phyloP scores from a whole-genome alignment of 2,329 filamentous ascomycete genomes.

The Fusarium clavum region DNA sequence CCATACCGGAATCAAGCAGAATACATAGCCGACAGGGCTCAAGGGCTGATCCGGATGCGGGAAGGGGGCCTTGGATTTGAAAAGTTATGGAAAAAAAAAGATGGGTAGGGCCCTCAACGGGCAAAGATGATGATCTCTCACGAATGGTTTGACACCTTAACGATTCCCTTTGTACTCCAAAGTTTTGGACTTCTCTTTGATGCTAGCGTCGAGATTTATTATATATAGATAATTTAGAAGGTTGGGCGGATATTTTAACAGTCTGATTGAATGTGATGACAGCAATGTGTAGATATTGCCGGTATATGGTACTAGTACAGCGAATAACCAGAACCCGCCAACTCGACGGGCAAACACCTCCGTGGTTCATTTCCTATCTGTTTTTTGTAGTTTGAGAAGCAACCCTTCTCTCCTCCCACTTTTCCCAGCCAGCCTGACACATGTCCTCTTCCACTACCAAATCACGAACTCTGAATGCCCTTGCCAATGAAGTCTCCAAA shows the following conservation, averaged over 20 bases:
- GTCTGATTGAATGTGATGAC: neutral
- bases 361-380: constrained; percentile 9
- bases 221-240: constrained; percentile 26
- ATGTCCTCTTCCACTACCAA: constrained; percentile 89
- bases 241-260: neutral
- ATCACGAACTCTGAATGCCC: constrained; percentile 80
- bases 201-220: constrained; percentile 16
- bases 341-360: neutral
- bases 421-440: constrained; percentile 91
- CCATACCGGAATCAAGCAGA: constrained; percentile 9
- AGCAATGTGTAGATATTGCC: neutral
- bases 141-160: constrained; percentile 26
- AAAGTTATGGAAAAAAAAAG: constrained; percentile 5
- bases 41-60: constrained; percentile 13
- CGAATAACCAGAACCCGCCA: neutral
- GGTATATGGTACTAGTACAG: neutral
- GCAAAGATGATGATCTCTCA: constrained; percentile 29
- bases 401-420: constrained; percentile 75
- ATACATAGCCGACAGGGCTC: constrained; percentile 36
- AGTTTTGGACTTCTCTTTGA: constrained; percentile 18
- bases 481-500: constrained; percentile 72
- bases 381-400: constrained; percentile 47
- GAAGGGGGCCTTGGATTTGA: constrained; percentile 39
- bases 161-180: constrained; percentile 29
- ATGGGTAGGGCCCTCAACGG: neutral